Percentiles rank a stretch among this genome's conserved stretches.
Conservation (phyloP, 1,284 basidiomycete genomes). For the Exsudoporus floridanus region DNA sequence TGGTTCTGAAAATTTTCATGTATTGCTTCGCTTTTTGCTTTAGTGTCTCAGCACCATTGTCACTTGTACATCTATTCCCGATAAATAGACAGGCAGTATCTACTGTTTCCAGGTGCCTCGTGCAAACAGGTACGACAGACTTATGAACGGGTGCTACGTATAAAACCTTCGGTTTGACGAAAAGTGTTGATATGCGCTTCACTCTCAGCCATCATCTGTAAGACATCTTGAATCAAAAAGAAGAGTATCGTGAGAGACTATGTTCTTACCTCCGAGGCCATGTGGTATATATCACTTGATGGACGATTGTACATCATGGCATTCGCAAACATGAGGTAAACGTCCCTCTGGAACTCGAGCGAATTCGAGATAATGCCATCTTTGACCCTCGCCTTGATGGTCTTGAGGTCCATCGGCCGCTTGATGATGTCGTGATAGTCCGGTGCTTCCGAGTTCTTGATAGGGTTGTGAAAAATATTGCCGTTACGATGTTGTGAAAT, state of each 20-base stretch:
- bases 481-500: constrained; percentile 85
- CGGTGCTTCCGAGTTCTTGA: constrained; percentile 83
- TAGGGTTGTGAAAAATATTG: constrained; percentile 88
- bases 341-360: constrained; percentile 85
- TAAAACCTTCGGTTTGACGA: constrained; percentile 72
- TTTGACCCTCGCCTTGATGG: constrained; percentile 78
- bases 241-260: constrained; percentile 2
- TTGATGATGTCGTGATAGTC: constrained; percentile 91
- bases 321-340: constrained; percentile 92
- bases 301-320: constrained; percentile 94
- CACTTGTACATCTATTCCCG: constrained; percentile 4
- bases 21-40: background rate
- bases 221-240: background rate
- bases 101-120: background rate
- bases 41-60: background rate
- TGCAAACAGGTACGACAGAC: background rate
- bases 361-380: constrained; percentile 80
- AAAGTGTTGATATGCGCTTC: constrained; percentile 76
- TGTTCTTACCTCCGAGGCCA: constrained; percentile 81
- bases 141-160: constrained; percentile 43
- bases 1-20: constrained; percentile 61
- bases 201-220: constrained; percentile 82
- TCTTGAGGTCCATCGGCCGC: constrained; percentile 90
- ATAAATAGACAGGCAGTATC: constrained; percentile 3
- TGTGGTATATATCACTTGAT: constrained; percentile 76